These are phyloP conservation scores for Ophiocordyceps camponoti-floridani DNA, from an alignment of 2,329 filamentous ascomycete genomes.

Conservation along the genomic window DNA sequence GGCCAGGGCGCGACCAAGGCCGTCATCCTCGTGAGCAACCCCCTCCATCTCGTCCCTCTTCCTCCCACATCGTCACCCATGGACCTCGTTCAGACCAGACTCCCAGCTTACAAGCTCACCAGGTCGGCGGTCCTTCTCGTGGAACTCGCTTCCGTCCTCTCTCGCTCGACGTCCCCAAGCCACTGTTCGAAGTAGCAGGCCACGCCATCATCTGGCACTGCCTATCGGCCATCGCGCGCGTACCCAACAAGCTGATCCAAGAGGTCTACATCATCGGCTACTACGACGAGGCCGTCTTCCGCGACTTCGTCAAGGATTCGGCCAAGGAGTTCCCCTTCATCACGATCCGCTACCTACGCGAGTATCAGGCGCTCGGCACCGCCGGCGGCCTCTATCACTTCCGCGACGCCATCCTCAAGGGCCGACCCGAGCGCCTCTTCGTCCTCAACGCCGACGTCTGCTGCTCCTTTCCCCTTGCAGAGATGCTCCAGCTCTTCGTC, in stretches of 20 bases:
- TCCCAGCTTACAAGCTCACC: neutral
- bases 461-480: constrained; percentile 89
- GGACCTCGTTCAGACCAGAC: too few relatives aligned
- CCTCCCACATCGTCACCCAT: neutral
- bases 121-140: constrained; percentile 91
- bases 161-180: constrained; percentile 93
- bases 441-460: constrained; percentile 97
- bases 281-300: constrained; percentile 94
- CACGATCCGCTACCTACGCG: constrained; percentile 78
- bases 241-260: constrained; percentile 62
- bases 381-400: constrained; percentile 97
- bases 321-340: constrained; percentile 71
- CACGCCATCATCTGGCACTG: constrained; percentile 98
- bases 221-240: constrained; percentile 76
- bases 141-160: constrained; percentile 91
- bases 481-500: constrained; percentile 89
- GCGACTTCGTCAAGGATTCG: constrained; percentile 92
- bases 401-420: constrained; percentile 95
- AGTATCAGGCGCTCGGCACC: constrained; percentile 92
- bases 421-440: constrained; percentile 84
- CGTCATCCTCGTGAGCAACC: constrained; percentile 60
- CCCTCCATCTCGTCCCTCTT: neutral
- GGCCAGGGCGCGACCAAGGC: constrained; percentile 63
- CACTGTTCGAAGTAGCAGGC: constrained; percentile 93
- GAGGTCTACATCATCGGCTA: constrained; percentile 98